Base-by-base conservation (phyloP, 2,329 filamentous ascomycete genomes). In the Didymella keratinophila region DNA sequence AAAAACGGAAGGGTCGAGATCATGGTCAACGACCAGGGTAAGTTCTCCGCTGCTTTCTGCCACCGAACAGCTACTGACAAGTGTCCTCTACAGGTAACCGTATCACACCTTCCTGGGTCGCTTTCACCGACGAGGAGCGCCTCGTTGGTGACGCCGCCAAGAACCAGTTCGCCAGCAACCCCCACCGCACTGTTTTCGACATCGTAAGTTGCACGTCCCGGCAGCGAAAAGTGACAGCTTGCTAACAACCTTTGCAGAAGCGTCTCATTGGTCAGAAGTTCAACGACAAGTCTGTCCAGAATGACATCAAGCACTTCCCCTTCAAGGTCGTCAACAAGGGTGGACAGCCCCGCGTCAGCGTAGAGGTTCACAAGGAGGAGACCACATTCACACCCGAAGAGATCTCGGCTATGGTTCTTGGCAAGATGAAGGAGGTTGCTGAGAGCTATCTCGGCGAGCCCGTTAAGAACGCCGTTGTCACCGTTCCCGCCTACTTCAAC, bases 401-500 rank as follows among this genome's bases (percentile, higher is more conserved):
- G 78, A 81, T 93, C 71, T 91, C 88, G 69, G 88, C 90, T 78
- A 92, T 93, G 87, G 87, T 93, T 77, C 63, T 73, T 28, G 71
- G 69, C 56, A 73, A 73, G 86, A 93, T 93, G 90, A 91, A 91
- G 86, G 89, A 91, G 76, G 87, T 90, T 65, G 89, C 90, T 70
- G 90, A 93, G 83, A 82, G 83, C 74, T 93, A 91, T 79, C 83
- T 93, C 54, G 89, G 89, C 78, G 89, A 92, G 85, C 90, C 91
- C 81, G 89, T 93, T 64, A 91, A 88, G 78, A 90, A 93, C 84
- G 90, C 90, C 73, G 90, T 97, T 74, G 93, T 97, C 67, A 97
- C 93, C 63, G 93, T 97, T 69, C 93, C 93, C 71, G 92, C 93
- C 82, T 97, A 97, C 85, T 97, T 97, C 91, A 97, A 96, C 83